Evolutionary conservation across 1,139 yeast species (phyloP).

Genomic region (Magnusiomyces suaveolens): DNA sequence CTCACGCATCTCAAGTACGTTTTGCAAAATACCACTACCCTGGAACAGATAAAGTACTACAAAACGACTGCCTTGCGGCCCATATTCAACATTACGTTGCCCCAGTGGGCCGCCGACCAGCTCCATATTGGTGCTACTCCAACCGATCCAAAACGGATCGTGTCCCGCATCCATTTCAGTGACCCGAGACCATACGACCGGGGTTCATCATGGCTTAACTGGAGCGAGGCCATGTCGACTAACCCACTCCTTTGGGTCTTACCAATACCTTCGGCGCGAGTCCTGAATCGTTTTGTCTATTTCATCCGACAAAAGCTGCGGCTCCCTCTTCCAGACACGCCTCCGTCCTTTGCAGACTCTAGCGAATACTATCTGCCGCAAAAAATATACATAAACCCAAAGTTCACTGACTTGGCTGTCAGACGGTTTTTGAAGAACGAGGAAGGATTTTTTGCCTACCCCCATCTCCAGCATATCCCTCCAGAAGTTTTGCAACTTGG

Average conservation of each 20-base stretch:
- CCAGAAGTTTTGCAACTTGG: neutral
- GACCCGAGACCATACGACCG: conserved; percentile 26
- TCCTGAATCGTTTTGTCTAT: neutral
- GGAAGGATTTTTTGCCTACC: conserved; percentile 9
- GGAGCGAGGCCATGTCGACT: conserved; percentile 8
- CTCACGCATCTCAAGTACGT: conserved; percentile 27
- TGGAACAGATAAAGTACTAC: conserved; percentile 28
- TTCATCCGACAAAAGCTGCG: neutral
- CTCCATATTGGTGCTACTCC: neutral
- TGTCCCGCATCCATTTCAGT: conserved; percentile 6
- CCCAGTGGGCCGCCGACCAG: neutral
- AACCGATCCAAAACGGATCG: conserved; percentile 4
- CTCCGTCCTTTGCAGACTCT: neutral
- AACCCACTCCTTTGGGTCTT: conserved; percentile 7
- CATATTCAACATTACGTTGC: conserved; percentile 23
- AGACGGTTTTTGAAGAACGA: conserved; percentile 3
- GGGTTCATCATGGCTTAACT: conserved; percentile 20
- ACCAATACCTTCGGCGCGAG: conserved; percentile 1
- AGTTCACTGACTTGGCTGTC: conserved; percentile 1
- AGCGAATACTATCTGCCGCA: neutral
- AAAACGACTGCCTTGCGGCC: conserved; percentile 20
- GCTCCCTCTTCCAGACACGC: neutral
- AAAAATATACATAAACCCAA: neutral
- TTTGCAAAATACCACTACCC: conserved; percentile 28
- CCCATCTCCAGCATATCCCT: conserved; percentile 4